Evolutionary conservation across 805 yeast species (phyloP), one percentile per base, ranked within the genome.

Genomic region (Lipomyces starkeyi): DNA sequence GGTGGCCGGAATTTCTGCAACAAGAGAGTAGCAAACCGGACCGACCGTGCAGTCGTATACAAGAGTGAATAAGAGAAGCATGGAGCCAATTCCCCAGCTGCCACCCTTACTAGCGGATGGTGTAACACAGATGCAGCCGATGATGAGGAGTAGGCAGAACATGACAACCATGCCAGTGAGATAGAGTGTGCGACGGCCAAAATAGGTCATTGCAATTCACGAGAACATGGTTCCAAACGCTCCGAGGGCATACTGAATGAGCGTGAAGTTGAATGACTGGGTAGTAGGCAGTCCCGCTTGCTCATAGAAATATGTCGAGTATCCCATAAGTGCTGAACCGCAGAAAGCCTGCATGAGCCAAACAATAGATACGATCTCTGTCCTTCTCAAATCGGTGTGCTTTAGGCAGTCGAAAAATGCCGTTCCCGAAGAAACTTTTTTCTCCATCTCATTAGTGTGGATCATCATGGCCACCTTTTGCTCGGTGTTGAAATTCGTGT

Each of bases 11-110:
- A 82, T 75, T 71, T 84, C 86, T 2, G 84, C 76, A 20, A 78
- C 80, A 60, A 82, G 74, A 40, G 81, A 76, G 68, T 78, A 83
- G 37, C 81, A 77, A 9, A 83, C 77, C 6, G 86, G 85, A 17
- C 85, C 86, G 61, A 79, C 69, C 22, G 83, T 80, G 69, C 79
- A 69, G 70, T 84, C 84, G 73, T 84, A 83, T 55, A 80, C 73
- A 67, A 84, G 83, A 7, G 83, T 81, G 75, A 78, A 84, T 13
- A 83, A 73, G 73, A 83, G 74, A 61, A 85, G 76, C 71, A 86
- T 76, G 4, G 84, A 75, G 6, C 87, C 88, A n/a, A 54, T 35
- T 2, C 65, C 70, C 66, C 66, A 66, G 17, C 29, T 34, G 13
- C 25, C 47, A 5, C 55, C 78, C 68, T 76, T 55, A 61, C 65